A percentile compares a stretch with the other conserved stretches of the same genome.
These are phyloP conservation scores for Cercospora sp. DNA, from an alignment of 2,329 filamentous ascomycete genomes.

Conservation along the genomic window DNA sequence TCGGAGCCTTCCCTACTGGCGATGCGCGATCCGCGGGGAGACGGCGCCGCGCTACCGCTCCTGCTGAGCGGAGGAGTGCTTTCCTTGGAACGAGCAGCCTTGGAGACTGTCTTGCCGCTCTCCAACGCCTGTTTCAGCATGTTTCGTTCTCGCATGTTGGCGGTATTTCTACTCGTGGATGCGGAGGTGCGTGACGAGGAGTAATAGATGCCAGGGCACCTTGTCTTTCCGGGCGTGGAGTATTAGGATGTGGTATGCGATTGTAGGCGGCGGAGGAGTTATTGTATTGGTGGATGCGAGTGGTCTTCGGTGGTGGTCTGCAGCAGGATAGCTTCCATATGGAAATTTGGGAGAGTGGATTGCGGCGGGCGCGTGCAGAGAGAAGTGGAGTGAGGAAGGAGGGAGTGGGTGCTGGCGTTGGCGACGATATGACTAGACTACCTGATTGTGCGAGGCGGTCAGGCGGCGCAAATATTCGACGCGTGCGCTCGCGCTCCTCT, in stretches of 20 bases:
- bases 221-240: background rate
- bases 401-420: background rate
- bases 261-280: background rate
- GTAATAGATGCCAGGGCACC: background rate
- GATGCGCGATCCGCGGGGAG: constrained; percentile 60
- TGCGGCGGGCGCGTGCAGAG: background rate
- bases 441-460: background rate
- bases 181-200: background rate
- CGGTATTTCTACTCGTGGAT: background rate
- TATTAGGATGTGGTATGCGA: background rate
- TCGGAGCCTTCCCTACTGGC: constrained; percentile 65
- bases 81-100: constrained; percentile 62
- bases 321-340: constrained; percentile 11
- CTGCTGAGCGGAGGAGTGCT: constrained; percentile 61
- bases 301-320: constrained; percentile 11
- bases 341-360: background rate
- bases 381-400: background rate
- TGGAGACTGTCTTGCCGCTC: constrained; percentile 70
- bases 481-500: background rate
- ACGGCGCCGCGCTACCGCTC: constrained; percentile 57
- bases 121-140: constrained; percentile 68
- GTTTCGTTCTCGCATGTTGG: constrained; percentile 27
- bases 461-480: background rate
- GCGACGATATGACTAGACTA: background rate
- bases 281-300: constrained; percentile 29